Evolutionary conservation across 176 grass and related monocot species (phyloP).

Genomic region (Carex cristatella): DNA sequence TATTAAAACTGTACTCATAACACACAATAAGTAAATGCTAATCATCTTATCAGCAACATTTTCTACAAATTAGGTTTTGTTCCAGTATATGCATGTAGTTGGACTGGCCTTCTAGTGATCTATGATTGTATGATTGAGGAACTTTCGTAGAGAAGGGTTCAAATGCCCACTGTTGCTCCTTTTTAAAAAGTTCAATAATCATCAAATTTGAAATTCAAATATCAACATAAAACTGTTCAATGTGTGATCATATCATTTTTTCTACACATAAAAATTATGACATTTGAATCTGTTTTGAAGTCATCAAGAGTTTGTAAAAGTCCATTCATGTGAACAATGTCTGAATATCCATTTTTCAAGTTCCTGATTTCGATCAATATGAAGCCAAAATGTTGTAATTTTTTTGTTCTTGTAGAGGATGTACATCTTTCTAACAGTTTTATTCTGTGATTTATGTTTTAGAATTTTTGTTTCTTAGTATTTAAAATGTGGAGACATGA

Average conservation of each 20-base stretch:
- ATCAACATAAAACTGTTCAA: not conserved
- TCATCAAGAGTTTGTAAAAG: not conserved
- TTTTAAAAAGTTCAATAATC: not conserved
- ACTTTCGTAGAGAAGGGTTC: not conserved
- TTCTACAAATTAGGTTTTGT: not conserved
- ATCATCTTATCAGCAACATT: not conserved
- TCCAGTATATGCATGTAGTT: not conserved
- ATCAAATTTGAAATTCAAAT: not conserved
- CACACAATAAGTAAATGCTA: not conserved
- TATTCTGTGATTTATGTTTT: not conserved
- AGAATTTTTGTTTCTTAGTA: not conserved
- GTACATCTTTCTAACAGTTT: not conserved
- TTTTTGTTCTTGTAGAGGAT: not conserved
- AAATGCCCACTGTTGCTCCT: not conserved
- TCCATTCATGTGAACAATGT: not conserved
- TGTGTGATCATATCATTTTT: not conserved
- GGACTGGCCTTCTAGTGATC: not conserved
- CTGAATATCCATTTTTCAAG: not conserved
- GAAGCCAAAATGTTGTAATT: not conserved
- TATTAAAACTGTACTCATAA: not conserved
- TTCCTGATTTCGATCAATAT: not conserved
- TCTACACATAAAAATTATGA: not conserved
- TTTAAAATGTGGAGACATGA: not conserved
- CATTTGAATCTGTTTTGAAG: not conserved
- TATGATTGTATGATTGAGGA: not conserved